Percentiles rank a stretch among this genome's conserved stretches.
These are phyloP conservation scores for Rhamnella rubrinervis DNA, from an alignment of 331 rosid species.

Conservation along the genomic window DNA sequence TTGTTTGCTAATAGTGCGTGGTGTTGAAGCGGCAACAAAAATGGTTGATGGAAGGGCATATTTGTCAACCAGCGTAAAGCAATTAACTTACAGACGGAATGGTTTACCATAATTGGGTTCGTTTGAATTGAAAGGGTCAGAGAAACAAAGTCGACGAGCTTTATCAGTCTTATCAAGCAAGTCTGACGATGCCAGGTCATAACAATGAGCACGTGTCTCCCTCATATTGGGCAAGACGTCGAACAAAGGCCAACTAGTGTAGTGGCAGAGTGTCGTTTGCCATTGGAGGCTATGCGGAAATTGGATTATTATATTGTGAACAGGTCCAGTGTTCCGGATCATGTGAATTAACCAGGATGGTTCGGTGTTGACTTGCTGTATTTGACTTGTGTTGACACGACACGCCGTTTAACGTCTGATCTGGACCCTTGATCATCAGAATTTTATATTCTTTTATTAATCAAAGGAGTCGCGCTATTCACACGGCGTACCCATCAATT, in stretches of 20 bases:
- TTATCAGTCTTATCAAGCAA: not conserved
- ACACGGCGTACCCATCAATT: too few relatives aligned
- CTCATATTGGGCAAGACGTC: not conserved
- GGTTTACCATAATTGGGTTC: not conserved
- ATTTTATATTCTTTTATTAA: too few relatives aligned
- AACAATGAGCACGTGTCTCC: not conserved
- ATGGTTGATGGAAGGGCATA: not conserved
- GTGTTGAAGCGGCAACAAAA: not conserved
- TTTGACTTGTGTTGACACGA: not conserved
- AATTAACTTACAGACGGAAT: too few relatives aligned
- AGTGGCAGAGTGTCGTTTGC: too few relatives aligned
- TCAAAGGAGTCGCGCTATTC: too few relatives aligned
- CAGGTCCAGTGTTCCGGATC: not conserved
- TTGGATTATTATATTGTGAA: too few relatives aligned
- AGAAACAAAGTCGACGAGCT: not conserved
- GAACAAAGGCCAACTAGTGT: too few relatives aligned
- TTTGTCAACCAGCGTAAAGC: not conserved
- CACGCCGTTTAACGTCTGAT: not conserved
- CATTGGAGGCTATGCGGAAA: not conserved
- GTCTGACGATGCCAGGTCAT: not conserved
- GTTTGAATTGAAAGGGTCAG: conserved; percentile 26
- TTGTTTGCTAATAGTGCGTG: too few relatives aligned
- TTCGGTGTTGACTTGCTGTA: not conserved
- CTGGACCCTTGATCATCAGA: too few relatives aligned
- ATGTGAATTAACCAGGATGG: not conserved